Base-by-base conservation (phyloP, 2,329 filamentous ascomycete species). In the Cercospora beticola region DNA sequence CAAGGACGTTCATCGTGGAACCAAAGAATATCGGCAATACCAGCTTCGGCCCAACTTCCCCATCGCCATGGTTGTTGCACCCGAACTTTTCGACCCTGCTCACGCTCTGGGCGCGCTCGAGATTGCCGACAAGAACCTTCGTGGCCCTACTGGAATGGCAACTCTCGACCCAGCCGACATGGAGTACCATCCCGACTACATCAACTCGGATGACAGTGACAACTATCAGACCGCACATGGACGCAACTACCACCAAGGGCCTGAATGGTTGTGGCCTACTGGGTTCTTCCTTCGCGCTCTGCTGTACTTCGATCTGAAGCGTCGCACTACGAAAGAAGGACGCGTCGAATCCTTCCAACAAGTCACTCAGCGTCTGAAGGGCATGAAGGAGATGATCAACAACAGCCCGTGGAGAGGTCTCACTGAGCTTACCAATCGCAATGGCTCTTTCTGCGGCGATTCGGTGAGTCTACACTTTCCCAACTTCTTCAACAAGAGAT, bases 251-350 rank as follows among this genome's bases (percentile, higher is more conserved):
- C 95, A 99, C 80, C 94, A 98, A 80, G 95, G 95, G 4, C 96
- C 95, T 0, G 95, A 99, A 80, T 99, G 95, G 95, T 83, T 97
- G 26, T 99, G 95, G 95, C 96, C 94, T 0, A 94, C 93, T 0
- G 95, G 95, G 4, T 99, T 93, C 84, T 99, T 97, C 85, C 85
- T 97, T 23, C 89, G 96, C 60, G 95, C 95, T 0, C 83, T 99
- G 72, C 86, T 99, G 71, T 92, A 93, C 79, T 98, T 98, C 76
- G 93, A 97, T 78, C 83, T 98, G 61, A 86, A 87, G 83, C 86
- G 93, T 31, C 86, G 92, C 60, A 85, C 86, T 70, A 87, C 85
- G 1, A 78, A 82, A 4, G 87, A 92, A 75, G 92, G 91, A 71
- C 87, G 89, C 33, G 90, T 90, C 0, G 95, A 98, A 81, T 92